Evolutionary conservation across 2,329 filamentous ascomycete genomes (phyloP).

Genomic region (Diaporthe humulicola): DNA sequence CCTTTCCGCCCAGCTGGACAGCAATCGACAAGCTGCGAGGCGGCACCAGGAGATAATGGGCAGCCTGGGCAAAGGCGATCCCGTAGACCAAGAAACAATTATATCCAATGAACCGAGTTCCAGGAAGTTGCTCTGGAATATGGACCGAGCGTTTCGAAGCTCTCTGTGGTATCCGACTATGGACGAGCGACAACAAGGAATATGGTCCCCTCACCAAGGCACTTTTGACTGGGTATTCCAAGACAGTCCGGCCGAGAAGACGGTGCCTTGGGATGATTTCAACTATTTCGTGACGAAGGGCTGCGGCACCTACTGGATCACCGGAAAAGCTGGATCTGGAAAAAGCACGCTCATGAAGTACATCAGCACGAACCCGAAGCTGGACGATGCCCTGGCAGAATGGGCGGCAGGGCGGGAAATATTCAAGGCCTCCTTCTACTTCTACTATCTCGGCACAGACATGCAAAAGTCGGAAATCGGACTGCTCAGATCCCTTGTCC

Average conservation of each 20-base stretch:
- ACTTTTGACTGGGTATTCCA: constrained; percentile 8
- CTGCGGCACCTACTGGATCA: not conserved
- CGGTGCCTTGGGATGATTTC: constrained; percentile 11
- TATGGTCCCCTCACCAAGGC: not conserved
- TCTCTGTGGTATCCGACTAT: constrained; percentile 9
- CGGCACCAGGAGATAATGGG: not conserved
- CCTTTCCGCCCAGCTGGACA: not conserved
- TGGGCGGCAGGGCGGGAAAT: not conserved
- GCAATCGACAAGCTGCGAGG: not conserved
- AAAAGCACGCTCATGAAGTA: constrained; percentile 10
- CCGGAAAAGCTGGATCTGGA: not conserved
- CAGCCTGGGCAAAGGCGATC: not conserved
- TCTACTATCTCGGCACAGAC: constrained; percentile 11
- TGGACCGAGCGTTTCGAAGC: not conserved
- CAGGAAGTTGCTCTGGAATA: not conserved
- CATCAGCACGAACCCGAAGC: not conserved
- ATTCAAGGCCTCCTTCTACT: constrained; percentile 9
- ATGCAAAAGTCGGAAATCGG: constrained; percentile 16
- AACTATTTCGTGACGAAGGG: not conserved
- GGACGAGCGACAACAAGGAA: constrained; percentile 18
- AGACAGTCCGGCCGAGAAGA: not conserved
- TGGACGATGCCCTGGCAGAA: not conserved
- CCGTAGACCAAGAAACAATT: not conserved
- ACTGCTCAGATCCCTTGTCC: not conserved
- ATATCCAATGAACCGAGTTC: not conserved